Conservation (phyloP, 2,329 filamentous ascomycete genomes). For the Curvularia sp. region DNA sequence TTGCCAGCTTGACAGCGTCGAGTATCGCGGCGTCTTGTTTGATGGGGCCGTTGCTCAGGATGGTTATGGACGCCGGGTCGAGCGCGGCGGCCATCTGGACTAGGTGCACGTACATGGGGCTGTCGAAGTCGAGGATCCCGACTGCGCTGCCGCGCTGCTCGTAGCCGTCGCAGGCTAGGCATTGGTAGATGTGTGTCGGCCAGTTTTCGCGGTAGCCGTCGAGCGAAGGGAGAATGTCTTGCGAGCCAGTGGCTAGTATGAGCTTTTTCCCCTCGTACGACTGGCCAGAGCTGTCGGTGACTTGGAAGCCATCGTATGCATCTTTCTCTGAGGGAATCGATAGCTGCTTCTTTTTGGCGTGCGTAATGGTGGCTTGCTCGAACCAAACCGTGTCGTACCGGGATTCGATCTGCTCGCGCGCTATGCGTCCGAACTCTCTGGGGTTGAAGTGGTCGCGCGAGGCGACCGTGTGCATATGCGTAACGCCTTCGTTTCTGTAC, state of each 20-base stretch:
- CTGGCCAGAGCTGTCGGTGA: slow-evolving; percentile 53
- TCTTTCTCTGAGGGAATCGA: slow-evolving; percentile 22
- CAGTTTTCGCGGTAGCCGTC: slow-evolving; percentile 64
- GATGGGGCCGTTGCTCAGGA: slow-evolving; percentile 37
- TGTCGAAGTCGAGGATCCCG: slow-evolving; percentile 36
- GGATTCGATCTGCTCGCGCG: slow-evolving; percentile 45
- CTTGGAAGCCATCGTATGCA: slow-evolving; percentile 47
- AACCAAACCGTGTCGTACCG: slow-evolving; percentile 51
- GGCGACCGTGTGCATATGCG: slow-evolving; percentile 55
- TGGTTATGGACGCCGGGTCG: slow-evolving; percentile 34
- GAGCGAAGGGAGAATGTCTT: slow-evolving; percentile 61
- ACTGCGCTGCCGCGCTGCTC: slow-evolving; percentile 60
- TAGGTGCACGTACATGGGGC: slow-evolving; percentile 33
- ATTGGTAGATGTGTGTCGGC: slow-evolving; percentile 60
- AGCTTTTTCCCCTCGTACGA: slow-evolving; percentile 61
- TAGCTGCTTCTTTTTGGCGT: slow-evolving; percentile 32
- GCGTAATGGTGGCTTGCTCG: slow-evolving; percentile 33
- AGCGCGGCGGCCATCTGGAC: slow-evolving; percentile 38
- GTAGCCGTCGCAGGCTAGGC: slow-evolving; percentile 67
- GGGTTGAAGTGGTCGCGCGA: slow-evolving; percentile 42
- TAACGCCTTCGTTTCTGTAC: slow-evolving; percentile 54
- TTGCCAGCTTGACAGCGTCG: slow-evolving; percentile 29
- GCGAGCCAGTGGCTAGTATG: slow-evolving; percentile 63
- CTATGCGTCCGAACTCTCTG: slow-evolving; percentile 38
- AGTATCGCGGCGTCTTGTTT: slow-evolving; percentile 22